Percentiles rank a stretch among this genome's conserved stretches.
Evolutionary conservation across 345 rosid genomes (phyloP).

Genomic region (Trapa incisa): DNA sequence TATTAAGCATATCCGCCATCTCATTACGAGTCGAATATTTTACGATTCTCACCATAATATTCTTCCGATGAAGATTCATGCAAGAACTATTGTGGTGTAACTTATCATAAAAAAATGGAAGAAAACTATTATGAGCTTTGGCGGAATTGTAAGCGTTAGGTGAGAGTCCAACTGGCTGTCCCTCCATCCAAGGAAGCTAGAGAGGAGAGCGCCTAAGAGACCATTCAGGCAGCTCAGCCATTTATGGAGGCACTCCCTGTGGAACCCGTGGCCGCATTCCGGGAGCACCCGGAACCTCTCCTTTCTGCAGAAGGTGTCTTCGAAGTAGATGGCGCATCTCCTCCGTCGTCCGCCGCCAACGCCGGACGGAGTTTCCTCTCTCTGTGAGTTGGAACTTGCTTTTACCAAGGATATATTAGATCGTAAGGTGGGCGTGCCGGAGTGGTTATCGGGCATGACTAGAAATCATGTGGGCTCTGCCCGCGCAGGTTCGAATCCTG

Average conservation of each 20-base stretch:
- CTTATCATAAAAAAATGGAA: background rate
- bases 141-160: conserved; percentile 11
- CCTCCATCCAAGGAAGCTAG: conserved; percentile 9
- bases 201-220: background rate
- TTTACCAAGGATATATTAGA: too few species aligned
- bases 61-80: too few species aligned
- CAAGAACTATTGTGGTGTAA: too few species aligned
- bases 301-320: conserved; percentile 1
- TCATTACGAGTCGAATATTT: too few species aligned
- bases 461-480: conserved; percentile 95
- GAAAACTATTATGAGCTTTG: conserved; percentile 5
- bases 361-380: too few species aligned
- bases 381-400: too few species aligned
- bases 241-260: conserved; percentile 8
- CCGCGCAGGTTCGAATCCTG: conserved; percentile 88
- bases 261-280: conserved; percentile 12
- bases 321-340: conserved; percentile 13
- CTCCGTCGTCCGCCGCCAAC: too few species aligned
- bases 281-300: conserved; percentile 5
- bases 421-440: conserved; percentile 62
- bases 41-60: too few species aligned
- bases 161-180: conserved; percentile 12
- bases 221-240: conserved; percentile 1
- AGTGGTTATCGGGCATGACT: conserved; percentile 98
- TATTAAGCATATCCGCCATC: too few species aligned